phyloP scores from a whole-genome alignment of 352 stramenopile species.

The Globisporangium perplexum region DNA sequence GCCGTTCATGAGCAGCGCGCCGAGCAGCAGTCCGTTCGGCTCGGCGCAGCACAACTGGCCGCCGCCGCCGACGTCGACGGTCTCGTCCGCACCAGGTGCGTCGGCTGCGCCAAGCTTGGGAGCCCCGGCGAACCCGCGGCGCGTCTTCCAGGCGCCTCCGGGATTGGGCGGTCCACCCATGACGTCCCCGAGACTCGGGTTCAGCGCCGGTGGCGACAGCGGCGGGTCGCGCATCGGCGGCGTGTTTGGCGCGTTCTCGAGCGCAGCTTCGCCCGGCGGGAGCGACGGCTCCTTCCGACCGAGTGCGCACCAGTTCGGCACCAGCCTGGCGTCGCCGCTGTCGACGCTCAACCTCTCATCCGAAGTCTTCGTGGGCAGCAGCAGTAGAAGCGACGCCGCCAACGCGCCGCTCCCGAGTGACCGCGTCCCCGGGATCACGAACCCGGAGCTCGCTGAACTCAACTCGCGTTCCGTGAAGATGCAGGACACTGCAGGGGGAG shows the following conservation, averaged over 20 bases:
- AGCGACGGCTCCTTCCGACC: conserved; percentile 13
- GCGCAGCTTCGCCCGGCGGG: not conserved
- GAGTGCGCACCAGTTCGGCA: conserved; percentile 16
- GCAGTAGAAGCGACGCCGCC: not conserved
- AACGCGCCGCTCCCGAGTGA: conserved; percentile 8
- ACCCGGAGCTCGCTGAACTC: conserved; percentile 50
- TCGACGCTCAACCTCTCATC: conserved; percentile 20
- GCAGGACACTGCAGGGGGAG: conserved; percentile 18
- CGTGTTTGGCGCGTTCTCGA: conserved; percentile 4
- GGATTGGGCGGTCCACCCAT: conserved; percentile 25
- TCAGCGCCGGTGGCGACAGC: conserved; percentile 2
- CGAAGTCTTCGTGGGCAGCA: conserved; percentile 15
- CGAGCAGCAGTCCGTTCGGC: conserved; percentile 2
- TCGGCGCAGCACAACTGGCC: conserved; percentile 12
- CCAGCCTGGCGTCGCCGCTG: conserved; percentile 21
- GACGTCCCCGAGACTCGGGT: conserved; percentile 2
- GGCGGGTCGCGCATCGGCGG: conserved; percentile 2
- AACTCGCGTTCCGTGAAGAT: conserved; percentile 67
- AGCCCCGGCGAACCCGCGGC: conserved; percentile 22
- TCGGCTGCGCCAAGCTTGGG: conserved; percentile 12
- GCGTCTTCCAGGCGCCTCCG: conserved; percentile 37
- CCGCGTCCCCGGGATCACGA: conserved; percentile 19
- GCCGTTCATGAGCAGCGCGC: conserved; percentile 8
- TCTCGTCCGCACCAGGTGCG: conserved; percentile 2
- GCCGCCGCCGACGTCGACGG: conserved; percentile 16